Evolutionary conservation across 2,329 filamentous ascomycete species (phyloP).

Genomic region (Pseudonectria foliicola): DNA sequence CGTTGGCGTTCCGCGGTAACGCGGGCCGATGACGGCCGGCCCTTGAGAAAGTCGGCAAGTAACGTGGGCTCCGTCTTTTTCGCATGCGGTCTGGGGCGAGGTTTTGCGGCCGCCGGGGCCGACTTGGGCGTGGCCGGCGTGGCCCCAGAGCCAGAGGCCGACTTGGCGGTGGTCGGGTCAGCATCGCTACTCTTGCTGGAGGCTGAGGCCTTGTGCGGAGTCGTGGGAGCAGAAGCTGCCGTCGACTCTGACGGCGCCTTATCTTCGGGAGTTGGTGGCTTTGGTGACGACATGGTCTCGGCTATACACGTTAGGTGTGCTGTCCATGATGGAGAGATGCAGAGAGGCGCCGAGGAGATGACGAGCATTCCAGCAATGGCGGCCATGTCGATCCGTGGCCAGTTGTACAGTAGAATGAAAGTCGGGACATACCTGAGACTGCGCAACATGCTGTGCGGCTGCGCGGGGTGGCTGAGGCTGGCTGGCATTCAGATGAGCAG

Average conservation of each 20-base stretch:
- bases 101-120: conserved; percentile 30
- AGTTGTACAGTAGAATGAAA: background rate
- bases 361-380: background rate
- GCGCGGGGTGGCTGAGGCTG: conserved; percentile 3
- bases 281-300: conserved; percentile 22
- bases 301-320: conserved; percentile 8
- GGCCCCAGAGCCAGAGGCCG: conserved; percentile 5
- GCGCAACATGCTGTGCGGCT: conserved; percentile 21
- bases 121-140: conserved; percentile 37
- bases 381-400: background rate
- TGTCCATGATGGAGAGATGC: conserved; percentile 9
- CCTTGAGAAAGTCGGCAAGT: conserved; percentile 50
- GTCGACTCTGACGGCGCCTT: conserved; percentile 17
- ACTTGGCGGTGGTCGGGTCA: conserved; percentile 7
- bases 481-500: no score
- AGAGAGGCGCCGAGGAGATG: conserved; percentile 3
- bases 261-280: conserved; percentile 14
- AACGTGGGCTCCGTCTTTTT: conserved; percentile 39
- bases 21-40: conserved; percentile 49
- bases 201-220: conserved; percentile 12
- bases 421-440: conserved; percentile 16
- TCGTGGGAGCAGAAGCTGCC: conserved; percentile 7
- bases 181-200: conserved; percentile 10
- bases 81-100: conserved; percentile 28
- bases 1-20: conserved; percentile 44